phyloP scores from a whole-genome alignment of 177 flowering plant species.

The Vitis hybrid region DNA sequence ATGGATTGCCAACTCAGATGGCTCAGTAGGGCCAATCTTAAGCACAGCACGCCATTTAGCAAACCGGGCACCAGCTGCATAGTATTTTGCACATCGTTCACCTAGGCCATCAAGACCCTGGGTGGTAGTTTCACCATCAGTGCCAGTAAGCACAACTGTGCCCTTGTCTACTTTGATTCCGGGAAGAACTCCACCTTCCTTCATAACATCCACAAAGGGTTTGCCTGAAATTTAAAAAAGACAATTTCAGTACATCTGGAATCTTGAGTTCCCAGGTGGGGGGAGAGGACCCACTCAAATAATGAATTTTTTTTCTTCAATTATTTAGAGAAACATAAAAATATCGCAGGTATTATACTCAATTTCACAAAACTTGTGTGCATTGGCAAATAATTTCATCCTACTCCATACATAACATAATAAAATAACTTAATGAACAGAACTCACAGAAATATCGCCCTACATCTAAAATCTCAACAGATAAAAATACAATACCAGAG shows the following conservation, averaged over 20 bases:
- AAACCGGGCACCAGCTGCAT: conserved; percentile 62
- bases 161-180: conserved; percentile 78
- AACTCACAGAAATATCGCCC: no score
- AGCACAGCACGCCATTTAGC: conserved; percentile 71
- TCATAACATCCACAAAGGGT: conserved; percentile 59
- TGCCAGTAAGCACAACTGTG: conserved; percentile 61
- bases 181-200: conserved; percentile 57
- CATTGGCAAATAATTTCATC: not conserved
- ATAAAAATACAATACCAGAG: conserved; percentile 27
- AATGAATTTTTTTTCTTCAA: not conserved
- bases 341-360: not conserved
- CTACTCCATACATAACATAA: not conserved
- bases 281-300: not conserved
- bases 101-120: conserved; percentile 66
- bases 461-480: no score
- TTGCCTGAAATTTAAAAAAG: conserved; percentile 30
- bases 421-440: no score
- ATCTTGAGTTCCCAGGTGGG: not conserved
- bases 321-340: not conserved
- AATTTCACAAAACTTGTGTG: not conserved
- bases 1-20: conserved; percentile 52
- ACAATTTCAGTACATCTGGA: not conserved
- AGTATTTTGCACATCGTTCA: conserved; percentile 54
- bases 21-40: conserved; percentile 59
- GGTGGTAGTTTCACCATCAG: conserved; percentile 68